Base-by-base conservation (phyloP, 495 filamentous ascomycete genomes). In the Delitschia confertaspora region DNA sequence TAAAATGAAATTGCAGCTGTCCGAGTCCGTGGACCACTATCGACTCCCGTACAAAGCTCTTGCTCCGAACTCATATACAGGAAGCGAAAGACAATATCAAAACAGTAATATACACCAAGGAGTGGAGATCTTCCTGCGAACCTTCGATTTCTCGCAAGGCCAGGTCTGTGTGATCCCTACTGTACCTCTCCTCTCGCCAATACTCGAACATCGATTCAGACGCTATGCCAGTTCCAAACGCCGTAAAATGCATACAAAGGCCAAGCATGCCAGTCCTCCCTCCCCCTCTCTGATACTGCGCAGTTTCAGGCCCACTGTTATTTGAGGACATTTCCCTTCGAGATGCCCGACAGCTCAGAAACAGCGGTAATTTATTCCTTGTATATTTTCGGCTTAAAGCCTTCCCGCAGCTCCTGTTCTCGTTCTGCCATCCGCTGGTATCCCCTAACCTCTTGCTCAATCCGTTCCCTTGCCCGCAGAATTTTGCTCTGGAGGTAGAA, bases 401-500 rank as follows among this genome's bases (percentile, higher is more conserved):
- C 88, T 47, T 84, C 81, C 51, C 78, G 75, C 47, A 83, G 31
- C 65, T 93, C 85, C 49, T 80, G 77, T 48, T 80, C 77, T 35
- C 63, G 62, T 51, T 69, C 68, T 8, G 68, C 71, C 20, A 72
- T 69, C 32, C 35, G 35, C 38, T 53, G 42, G 25, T 42, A 53
- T 3, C 43, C 42, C 34, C 68, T 55, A 21, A 79, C 65, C 64
- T 96, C 91, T 56, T 81, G 70, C 66, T 96, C 91, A 69, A 96
- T 82, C 47, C 91, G 71, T 65, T 98, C 88, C 31, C 89, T 73
- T 33, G 91, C 91, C 41, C 91, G 69, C 40, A 96, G 65, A 31
- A 98, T 75, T 65, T 98, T 98, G 67, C 93, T 96, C 67, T 98
- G 91, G 40, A 98, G 70, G 62, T 98, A 98, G 60, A 98, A 96